Percentiles rank a stretch among this genome's conserved stretches.
Conservation (phyloP, 495 filamentous ascomycete genomes). For the Aspergillus haitiensis region DNA sequence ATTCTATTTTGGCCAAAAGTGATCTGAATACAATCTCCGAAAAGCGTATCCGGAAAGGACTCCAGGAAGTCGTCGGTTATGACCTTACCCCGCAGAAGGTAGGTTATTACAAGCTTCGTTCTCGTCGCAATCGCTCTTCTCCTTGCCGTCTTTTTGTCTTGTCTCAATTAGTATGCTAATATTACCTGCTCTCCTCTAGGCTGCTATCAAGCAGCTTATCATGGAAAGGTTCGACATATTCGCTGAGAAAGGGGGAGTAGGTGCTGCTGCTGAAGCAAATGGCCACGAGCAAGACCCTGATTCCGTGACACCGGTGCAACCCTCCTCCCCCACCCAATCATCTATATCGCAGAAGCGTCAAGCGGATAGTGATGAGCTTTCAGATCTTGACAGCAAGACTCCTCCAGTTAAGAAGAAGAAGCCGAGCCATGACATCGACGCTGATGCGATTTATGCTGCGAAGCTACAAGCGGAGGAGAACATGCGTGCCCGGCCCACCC, state of each 20-base stretch:
- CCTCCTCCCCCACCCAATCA: slow-evolving; percentile 50
- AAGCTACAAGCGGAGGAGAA: slow-evolving; percentile 93
- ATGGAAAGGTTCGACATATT: slow-evolving; percentile 87
- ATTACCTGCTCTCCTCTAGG: slow-evolving; percentile 45
- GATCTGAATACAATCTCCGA: slow-evolving; percentile 89
- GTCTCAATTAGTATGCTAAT: slow-evolving; percentile 13
- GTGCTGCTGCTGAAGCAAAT: slow-evolving; percentile 41
- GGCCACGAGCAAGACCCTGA: slow-evolving; percentile 36
- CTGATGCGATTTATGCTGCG: slow-evolving; percentile 82
- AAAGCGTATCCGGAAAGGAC: slow-evolving; percentile 85
- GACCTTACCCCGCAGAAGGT: slow-evolving; percentile 90
- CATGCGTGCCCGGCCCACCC: slow-evolving; percentile 66
- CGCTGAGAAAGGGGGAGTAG: slow-evolving; percentile 47
- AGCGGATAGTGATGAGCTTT: slow-evolving; percentile 49
- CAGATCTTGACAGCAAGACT: slow-evolving; percentile 44
- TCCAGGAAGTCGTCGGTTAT: slow-evolving; percentile 72
- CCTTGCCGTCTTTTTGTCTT: not conserved
- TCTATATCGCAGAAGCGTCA: slow-evolving; percentile 58
- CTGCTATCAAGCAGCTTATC: slow-evolving; percentile 78
- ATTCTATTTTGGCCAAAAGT: slow-evolving; percentile 77
- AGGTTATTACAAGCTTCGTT: slow-evolving; percentile 25
- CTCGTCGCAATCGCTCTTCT: slow-evolving; percentile 13
- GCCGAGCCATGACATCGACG: slow-evolving; percentile 59
- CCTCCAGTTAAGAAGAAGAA: slow-evolving; percentile 58
- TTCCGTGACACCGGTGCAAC: slow-evolving; percentile 41